Base-by-base conservation (phyloP, 1,139 yeast species). In the Geotrichum fermentans region DNA sequence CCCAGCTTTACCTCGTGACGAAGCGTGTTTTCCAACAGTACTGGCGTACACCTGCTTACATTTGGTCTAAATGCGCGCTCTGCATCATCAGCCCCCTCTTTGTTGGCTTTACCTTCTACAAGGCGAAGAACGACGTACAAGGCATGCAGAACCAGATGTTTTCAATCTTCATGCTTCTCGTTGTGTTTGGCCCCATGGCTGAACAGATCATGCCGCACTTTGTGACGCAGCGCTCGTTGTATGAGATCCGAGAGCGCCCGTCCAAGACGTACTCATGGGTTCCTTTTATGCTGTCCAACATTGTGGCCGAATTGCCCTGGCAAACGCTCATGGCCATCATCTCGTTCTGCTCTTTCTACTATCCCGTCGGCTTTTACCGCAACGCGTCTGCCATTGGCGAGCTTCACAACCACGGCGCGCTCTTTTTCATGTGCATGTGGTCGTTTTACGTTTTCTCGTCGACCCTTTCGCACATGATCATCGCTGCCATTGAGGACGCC, bases 241-340 rank as follows among this genome's bases (percentile, higher is more conserved):
- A 86, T 63, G 96, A 87, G 64, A 90, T 83, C n/a, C 79, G 96
- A 64, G 97, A 89, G 67, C 79, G 95, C 37, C 96, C 96, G 10
- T 82, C 78, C 54, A 79, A 71, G 70, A 80, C 72, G 38, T 85
- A 72, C 56, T 70, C 79, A 2, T 79, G 95, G 94, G 57, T 72
- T 67, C 74, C 79, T 52, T 71, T 75, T 67, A 67, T 87, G 55
- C 58, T 74, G 30, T 78, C 86, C 20, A 90, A 86, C 66, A 72
- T 87, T 41, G 66, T 81, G 16, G 82, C 78, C 32, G 96, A 88
- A 63, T 64, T 85, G 32, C 95, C 95, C 26, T 84, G 86, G 83
- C 84, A 83, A 61, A 58, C 80, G 14, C 52, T 81, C 3, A 72
- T 76, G 50, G 89, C 88, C 55, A 78, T 90, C 0, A 24, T 84